Evolutionary conservation across 2,329 filamentous ascomycete species (phyloP).

Genomic region (Nectriaceae sp.): DNA sequence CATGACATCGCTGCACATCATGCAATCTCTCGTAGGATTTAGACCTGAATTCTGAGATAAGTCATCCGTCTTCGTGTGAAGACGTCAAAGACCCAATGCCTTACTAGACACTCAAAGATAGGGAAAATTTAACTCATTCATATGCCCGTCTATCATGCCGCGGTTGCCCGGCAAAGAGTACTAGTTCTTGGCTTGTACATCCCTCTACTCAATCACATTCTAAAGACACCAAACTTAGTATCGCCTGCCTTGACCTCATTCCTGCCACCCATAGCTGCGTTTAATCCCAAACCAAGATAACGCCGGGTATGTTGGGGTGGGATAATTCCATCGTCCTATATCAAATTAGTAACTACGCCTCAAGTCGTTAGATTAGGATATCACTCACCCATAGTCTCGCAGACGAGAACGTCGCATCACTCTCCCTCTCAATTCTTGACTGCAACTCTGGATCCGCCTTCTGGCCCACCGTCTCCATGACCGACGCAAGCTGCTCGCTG

Average conservation of each 20-base stretch:
- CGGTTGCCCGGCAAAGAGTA: not conserved
- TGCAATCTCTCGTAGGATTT: too few relatives aligned
- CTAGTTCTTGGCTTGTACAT: not conserved
- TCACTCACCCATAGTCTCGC: slow-evolving; percentile 79
- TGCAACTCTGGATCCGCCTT: slow-evolving; percentile 78
- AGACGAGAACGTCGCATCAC: slow-evolving; percentile 83
- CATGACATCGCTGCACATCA: too few relatives aligned
- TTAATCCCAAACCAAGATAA: slow-evolving; percentile 72
- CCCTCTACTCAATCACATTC: slow-evolving; percentile 60
- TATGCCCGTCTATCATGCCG: too few relatives aligned
- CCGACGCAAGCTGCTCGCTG: slow-evolving; percentile 82
- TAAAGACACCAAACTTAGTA: slow-evolving; percentile 78
- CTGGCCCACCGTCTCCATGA: slow-evolving; percentile 94
- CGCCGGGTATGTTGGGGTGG: slow-evolving; percentile 73
- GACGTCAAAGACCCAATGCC: not conserved
- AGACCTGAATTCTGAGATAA: not conserved
- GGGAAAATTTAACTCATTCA: not conserved
- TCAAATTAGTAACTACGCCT: slow-evolving; percentile 2
- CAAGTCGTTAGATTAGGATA: slow-evolving; percentile 8
- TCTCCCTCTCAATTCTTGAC: slow-evolving; percentile 85
- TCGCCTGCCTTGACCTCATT: slow-evolving; percentile 61
- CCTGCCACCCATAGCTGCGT: slow-evolving; percentile 69
- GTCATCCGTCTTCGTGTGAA: not conserved
- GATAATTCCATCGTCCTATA: slow-evolving; percentile 75
- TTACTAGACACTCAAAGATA: not conserved